These are phyloP conservation scores for Solanum piurae DNA, from an alignment of 257 asterid genomes.

Conservation along the genomic window DNA sequence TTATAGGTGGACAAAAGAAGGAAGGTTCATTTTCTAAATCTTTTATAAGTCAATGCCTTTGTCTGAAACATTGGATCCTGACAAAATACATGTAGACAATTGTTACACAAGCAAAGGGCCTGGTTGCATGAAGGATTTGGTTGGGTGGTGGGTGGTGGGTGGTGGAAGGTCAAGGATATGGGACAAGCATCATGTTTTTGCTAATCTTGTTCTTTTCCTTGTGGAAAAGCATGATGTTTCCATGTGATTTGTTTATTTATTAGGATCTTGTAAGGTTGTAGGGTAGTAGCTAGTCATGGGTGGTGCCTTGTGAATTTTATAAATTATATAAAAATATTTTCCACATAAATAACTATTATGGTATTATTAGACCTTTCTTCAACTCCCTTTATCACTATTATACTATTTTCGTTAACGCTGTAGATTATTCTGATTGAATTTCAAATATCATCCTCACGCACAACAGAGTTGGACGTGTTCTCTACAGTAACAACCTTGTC, in stretches of 20 bases:
- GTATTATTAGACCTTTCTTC: background rate
- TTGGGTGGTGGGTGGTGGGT: background rate
- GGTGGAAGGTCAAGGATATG: background rate
- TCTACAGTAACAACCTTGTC: background rate
- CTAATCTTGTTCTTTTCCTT: background rate
- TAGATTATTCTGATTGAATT: background rate
- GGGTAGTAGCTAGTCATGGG: background rate
- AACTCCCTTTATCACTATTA: no score
- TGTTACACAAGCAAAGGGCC: background rate
- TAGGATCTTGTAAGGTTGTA: background rate
- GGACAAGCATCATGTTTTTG: background rate
- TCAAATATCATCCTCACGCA: background rate
- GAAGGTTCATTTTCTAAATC: background rate
- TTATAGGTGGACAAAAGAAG: background rate
- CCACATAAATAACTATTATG: background rate
- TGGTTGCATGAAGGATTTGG: background rate
- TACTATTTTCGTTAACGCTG: no score
- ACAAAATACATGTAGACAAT: constrained; percentile 3
- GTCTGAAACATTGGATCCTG: background rate
- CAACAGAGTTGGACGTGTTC: background rate
- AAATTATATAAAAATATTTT: background rate
- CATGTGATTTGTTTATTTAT: constrained; percentile 1
- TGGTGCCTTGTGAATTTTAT: background rate
- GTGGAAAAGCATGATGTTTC: background rate
- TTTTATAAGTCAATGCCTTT: background rate